A percentile compares a stretch with the other conserved stretches of the same genome.
phyloP scores from a whole-genome alignment of 108 stramenopile species.

The Fistulifera solaris region DNA sequence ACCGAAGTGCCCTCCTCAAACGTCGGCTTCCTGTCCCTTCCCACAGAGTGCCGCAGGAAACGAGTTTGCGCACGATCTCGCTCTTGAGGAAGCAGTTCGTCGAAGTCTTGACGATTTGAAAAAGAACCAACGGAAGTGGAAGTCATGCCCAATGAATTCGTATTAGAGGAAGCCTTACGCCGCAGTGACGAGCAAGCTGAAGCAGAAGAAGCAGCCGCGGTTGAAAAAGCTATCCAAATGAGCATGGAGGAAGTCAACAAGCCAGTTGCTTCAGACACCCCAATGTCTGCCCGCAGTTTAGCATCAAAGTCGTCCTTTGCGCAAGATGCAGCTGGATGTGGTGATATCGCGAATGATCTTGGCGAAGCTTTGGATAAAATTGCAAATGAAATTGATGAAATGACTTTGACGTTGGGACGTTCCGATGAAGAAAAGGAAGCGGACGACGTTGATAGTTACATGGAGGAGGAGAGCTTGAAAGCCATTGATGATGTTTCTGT shows the following conservation, averaged over 20 bases:
- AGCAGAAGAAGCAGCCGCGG: background rate
- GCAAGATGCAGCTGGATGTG: slow-evolving; percentile 61
- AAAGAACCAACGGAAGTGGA: slow-evolving; percentile 3
- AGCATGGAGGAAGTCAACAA: slow-evolving; percentile 3
- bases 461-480: slow-evolving; percentile 1
- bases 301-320: slow-evolving; percentile 31
- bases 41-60: no score
- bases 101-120: slow-evolving; percentile 33
- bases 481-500: background rate
- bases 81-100: slow-evolving; percentile 53
- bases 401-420: slow-evolving; percentile 18
- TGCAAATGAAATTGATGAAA: slow-evolving; percentile 32
- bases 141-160: background rate
- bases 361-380: slow-evolving; percentile 46
- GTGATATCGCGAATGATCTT: slow-evolving; percentile 59
- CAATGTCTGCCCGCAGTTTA: no score
- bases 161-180: background rate
- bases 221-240: background rate
- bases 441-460: background rate
- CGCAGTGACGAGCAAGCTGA: background rate
- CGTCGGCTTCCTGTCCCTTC: no score
- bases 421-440: slow-evolving; percentile 4
- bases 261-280: background rate
- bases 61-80: slow-evolving; percentile 18
- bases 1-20: no score